Conservation (phyloP, 192 early-diverging fungal genomes). For the Coemansia sp. region DNA sequence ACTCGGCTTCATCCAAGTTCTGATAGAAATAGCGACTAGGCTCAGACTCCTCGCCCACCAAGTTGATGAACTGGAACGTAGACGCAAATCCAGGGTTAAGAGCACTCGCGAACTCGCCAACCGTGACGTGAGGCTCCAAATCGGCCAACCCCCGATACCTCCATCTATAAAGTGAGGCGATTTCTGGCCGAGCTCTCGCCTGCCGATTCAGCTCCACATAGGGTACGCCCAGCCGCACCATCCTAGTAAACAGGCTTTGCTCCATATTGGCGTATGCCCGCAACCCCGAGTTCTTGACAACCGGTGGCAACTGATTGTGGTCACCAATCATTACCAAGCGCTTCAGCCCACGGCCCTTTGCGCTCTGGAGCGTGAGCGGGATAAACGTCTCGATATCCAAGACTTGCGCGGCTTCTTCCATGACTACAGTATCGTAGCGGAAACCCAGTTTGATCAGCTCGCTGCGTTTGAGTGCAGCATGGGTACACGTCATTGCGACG, state of each 20-base stretch:
- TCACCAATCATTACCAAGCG: constrained; percentile 97
- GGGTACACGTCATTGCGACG: constrained; percentile 97
- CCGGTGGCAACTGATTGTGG: constrained; percentile 95
- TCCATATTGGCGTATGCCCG: constrained; percentile 90
- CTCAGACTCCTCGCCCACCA: constrained; percentile 82
- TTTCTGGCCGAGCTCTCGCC: constrained; percentile 78
- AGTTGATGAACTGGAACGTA: constrained; percentile 90
- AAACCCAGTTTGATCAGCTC: constrained; percentile 89
- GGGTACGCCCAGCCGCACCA: constrained; percentile 94
- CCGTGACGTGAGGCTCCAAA: constrained; percentile 50
- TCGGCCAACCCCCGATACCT: constrained; percentile 76
- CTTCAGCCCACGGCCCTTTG: constrained; percentile 62
- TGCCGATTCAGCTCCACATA: constrained; percentile 79
- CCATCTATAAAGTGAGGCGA: constrained; percentile 87
- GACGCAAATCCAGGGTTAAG: constrained; percentile 82
- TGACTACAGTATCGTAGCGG: constrained; percentile 92
- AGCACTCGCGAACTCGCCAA: constrained; percentile 57
- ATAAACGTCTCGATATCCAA: constrained; percentile 95
- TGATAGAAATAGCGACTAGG: constrained; percentile 89
- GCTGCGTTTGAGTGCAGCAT: constrained; percentile 86
- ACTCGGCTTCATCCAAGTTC: constrained; percentile 98
- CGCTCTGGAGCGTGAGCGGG: constrained; percentile 82
- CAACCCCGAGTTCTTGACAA: constrained; percentile 87
- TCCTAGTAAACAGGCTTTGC: constrained; percentile 89
- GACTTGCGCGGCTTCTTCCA: constrained; percentile 97